These are phyloP conservation scores for Metrosideros polymorpha DNA, from an alignment of 441 rosid species.

Conservation along the genomic window DNA sequence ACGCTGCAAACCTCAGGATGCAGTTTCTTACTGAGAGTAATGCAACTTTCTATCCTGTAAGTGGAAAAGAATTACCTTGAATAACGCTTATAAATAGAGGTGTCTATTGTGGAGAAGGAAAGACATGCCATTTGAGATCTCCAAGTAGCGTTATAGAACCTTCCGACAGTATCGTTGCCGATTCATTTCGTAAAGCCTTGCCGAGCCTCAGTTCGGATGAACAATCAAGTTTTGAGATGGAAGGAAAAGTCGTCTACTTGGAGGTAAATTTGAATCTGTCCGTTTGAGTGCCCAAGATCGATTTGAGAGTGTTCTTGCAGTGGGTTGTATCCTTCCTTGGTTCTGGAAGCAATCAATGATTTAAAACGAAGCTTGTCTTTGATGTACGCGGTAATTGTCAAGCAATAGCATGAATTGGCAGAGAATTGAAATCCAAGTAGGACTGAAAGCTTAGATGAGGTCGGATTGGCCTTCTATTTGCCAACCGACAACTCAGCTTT, in stretches of 20 bases:
- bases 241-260: not conserved
- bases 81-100: not conserved
- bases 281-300: not conserved
- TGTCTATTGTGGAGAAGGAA: not conserved
- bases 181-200: not conserved
- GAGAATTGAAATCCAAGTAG: not conserved
- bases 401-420: not conserved
- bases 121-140: not conserved
- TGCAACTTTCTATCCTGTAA: not conserved
- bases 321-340: not conserved
- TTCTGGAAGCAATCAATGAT: not conserved
- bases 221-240: not conserved
- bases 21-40: slow-evolving; percentile 11
- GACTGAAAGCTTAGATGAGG: not conserved
- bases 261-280: not conserved
- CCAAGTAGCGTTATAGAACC: not conserved
- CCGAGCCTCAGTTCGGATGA: not conserved
- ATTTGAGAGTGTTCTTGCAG: not conserved
- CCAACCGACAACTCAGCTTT: not conserved
- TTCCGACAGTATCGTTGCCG: not conserved
- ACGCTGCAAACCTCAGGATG: slow-evolving; percentile 63
- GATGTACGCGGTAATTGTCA: not conserved
- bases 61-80: not conserved
- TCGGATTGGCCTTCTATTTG: not conserved
- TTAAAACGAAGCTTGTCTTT: not conserved